These are phyloP conservation scores for Syzygium malaccense DNA, from an alignment of 441 rosid genomes.

Conservation along the genomic window DNA sequence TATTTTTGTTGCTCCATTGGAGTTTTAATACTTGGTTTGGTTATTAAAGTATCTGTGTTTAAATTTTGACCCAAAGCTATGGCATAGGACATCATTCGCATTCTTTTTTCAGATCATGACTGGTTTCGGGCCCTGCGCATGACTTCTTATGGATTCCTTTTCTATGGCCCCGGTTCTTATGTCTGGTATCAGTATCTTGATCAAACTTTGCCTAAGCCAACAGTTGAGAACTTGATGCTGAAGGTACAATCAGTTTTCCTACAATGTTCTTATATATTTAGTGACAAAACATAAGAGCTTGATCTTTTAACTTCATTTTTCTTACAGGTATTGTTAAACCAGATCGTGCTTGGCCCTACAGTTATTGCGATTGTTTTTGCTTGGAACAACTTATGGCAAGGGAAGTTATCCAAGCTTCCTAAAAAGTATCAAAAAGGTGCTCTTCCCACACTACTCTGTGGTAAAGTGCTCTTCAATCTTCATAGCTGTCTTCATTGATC, in stretches of 20 bases:
- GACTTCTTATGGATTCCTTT: constrained; percentile 81
- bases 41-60: constrained; percentile 2
- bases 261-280: background rate
- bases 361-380: constrained; percentile 86
- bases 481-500: constrained; percentile 1
- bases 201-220: constrained; percentile 51
- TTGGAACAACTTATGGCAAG: constrained; percentile 88
- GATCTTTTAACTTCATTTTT: background rate
- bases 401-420: constrained; percentile 67
- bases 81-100: constrained; percentile 34
- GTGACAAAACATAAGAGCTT: background rate
- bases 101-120: constrained; percentile 53
- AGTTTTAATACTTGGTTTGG: background rate
- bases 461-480: constrained; percentile 25
- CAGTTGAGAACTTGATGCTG: constrained; percentile 47
- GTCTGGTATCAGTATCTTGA: constrained; percentile 82
- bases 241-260: constrained; percentile 36
- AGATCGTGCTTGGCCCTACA: constrained; percentile 78
- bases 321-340: constrained; percentile 73
- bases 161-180: constrained; percentile 88
- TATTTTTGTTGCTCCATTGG: background rate
- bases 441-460: constrained; percentile 63
- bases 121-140: constrained; percentile 83
- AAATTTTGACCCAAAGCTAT: constrained; percentile 15
- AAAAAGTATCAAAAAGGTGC: constrained; percentile 72